Percentiles rank a stretch among this genome's conserved stretches.
These are phyloP conservation scores for Tylopilus orsonianus DNA, from an alignment of 1,284 basidiomycete genomes.

Conservation along the genomic window DNA sequence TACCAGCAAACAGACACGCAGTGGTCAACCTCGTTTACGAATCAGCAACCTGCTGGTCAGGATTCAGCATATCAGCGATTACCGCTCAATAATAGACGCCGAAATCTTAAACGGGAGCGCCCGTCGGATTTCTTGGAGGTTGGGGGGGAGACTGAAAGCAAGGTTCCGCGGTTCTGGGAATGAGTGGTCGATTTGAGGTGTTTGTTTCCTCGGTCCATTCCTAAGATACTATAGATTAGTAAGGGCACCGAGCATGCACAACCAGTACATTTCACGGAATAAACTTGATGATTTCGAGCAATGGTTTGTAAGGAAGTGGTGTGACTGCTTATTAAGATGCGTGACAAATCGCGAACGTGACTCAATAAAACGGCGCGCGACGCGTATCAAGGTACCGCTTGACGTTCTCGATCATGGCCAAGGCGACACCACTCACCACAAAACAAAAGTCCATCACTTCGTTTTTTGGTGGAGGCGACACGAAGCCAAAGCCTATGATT, in stretches of 20 bases:
- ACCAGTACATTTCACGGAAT: slow-evolving; percentile 14
- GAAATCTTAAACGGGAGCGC: slow-evolving; percentile 74
- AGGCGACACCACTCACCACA: slow-evolving; percentile 39
- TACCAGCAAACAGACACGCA: slow-evolving; percentile 37
- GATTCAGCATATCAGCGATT: slow-evolving; percentile 84
- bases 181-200: slow-evolving; percentile 27
- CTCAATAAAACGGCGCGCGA: slow-evolving; percentile 21
- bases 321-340: slow-evolving; percentile 16
- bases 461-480: slow-evolving; percentile 46
- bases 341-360: slow-evolving; percentile 35
- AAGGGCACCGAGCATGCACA: slow-evolving; percentile 17
- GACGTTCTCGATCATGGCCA: slow-evolving; percentile 44
- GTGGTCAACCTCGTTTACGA: slow-evolving; percentile 55
- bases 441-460: slow-evolving; percentile 55
- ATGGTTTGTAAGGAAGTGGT: slow-evolving; percentile 10
- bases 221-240: slow-evolving; percentile 11
- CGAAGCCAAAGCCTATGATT: slow-evolving; percentile 17
- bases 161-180: slow-evolving; percentile 76
- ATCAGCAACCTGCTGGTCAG: slow-evolving; percentile 61
- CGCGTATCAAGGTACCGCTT: slow-evolving; percentile 12
- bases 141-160: slow-evolving; percentile 56
- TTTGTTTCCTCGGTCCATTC: neutral
- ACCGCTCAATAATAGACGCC: slow-evolving; percentile 73
- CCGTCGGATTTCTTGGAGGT: slow-evolving; percentile 82
- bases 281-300: neutral